Evolutionary conservation across 23 red algal genomes (phyloP).

Genomic region (Gracilariopsis chorda): DNA sequence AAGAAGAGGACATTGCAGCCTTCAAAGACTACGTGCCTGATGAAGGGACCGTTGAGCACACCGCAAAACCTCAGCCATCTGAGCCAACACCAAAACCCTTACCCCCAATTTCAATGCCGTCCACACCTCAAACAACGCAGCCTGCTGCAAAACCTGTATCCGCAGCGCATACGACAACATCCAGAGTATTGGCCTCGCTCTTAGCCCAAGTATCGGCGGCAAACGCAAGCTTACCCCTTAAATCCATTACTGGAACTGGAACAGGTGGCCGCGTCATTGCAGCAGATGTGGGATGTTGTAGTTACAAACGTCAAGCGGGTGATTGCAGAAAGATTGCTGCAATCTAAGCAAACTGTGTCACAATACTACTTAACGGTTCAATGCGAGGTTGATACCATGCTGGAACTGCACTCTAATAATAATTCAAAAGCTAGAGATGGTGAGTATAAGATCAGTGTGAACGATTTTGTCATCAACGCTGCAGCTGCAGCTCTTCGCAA

Average conservation of each 20-base stretch:
- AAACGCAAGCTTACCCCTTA: slow-evolving; percentile 54
- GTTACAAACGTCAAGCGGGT: slow-evolving; percentile 46
- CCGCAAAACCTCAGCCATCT: background rate
- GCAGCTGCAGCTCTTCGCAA: slow-evolving; percentile 83
- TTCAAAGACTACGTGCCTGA: slow-evolving; percentile 73
- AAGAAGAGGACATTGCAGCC: slow-evolving; percentile 74
- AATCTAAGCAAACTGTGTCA: slow-evolving; percentile 89
- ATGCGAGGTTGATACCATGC: slow-evolving; percentile 75
- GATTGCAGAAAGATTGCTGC: slow-evolving; percentile 78
- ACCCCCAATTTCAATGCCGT: background rate
- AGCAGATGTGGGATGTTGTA: slow-evolving; percentile 71
- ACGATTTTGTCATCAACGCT: slow-evolving; percentile 99
- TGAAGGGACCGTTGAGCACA: background rate
- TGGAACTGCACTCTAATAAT: slow-evolving; percentile 55
- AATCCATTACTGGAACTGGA: slow-evolving; percentile 51
- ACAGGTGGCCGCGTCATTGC: slow-evolving; percentile 70
- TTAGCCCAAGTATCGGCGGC: slow-evolving; percentile 59
- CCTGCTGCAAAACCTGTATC: background rate
- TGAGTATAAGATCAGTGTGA: slow-evolving; percentile 82
- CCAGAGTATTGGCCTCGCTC: slow-evolving; percentile 60
- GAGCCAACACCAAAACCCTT: background rate
- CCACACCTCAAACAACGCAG: background rate
- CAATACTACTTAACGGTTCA: slow-evolving; percentile 86
- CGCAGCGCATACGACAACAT: background rate
- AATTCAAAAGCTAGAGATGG: slow-evolving; percentile 73